Evolutionary conservation across 2,329 filamentous ascomycete species (phyloP).

Genomic region (Mycosphaerella sp.): DNA sequence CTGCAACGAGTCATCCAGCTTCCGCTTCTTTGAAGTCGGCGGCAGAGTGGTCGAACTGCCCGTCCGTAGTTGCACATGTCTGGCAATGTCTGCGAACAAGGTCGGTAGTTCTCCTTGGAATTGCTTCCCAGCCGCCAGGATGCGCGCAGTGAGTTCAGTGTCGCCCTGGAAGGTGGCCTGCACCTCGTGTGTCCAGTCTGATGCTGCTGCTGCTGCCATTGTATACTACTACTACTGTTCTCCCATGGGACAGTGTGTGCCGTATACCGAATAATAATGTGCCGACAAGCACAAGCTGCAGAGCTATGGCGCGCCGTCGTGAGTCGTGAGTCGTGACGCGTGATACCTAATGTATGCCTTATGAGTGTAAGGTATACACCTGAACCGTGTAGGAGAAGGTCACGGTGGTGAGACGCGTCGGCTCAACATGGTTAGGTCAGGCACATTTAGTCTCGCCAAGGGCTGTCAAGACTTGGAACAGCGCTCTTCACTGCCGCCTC

Average conservation of each 20-base stretch:
- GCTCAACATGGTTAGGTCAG: too few relatives aligned
- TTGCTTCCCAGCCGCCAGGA: constrained; percentile 16
- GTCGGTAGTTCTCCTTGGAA: constrained; percentile 22
- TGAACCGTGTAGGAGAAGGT: neutral
- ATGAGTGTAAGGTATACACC: too few relatives aligned
- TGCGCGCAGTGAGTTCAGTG: constrained; percentile 14
- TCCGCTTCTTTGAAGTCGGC: constrained; percentile 43
- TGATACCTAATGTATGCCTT: too few relatives aligned
- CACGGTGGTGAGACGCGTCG: neutral
- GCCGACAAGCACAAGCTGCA: too few relatives aligned
- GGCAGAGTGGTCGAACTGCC: neutral
- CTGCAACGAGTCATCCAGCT: constrained; percentile 39
- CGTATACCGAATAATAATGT: too few relatives aligned
- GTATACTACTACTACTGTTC: too few relatives aligned
- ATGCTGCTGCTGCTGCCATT: too few relatives aligned
- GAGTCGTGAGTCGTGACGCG: neutral
- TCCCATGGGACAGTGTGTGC: too few relatives aligned
- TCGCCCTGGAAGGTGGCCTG: constrained; percentile 19
- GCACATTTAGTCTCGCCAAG: neutral
- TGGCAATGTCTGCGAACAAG: constrained; percentile 47
- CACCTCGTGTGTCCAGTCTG: constrained; percentile 14
- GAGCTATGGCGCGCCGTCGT: too few relatives aligned
- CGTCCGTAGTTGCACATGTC: constrained; percentile 34
- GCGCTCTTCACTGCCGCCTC: neutral
- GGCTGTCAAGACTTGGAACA: neutral